Conservation (phyloP, 1,284 basidiomycete genomes). For the Boletus subluridellus region DNA sequence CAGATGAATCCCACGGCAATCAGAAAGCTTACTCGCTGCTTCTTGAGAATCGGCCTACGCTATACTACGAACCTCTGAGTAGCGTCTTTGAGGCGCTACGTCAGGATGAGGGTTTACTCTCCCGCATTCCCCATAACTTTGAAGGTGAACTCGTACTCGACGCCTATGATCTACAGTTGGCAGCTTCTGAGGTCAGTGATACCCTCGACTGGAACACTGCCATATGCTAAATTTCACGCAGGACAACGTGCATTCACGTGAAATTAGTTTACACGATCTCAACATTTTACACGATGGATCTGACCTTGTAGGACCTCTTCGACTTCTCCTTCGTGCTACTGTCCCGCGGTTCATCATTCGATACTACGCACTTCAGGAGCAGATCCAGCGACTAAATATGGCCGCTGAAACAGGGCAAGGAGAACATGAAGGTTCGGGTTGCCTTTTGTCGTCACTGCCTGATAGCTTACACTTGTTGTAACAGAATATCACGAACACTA, state of each 20-base stretch:
- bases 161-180: slow-evolving; percentile 62
- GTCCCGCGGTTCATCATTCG: slow-evolving; percentile 64
- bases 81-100: slow-evolving; percentile 66
- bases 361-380: slow-evolving; percentile 61
- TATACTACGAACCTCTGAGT: slow-evolving; percentile 71
- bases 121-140: slow-evolving; percentile 43
- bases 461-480: slow-evolving; percentile 1
- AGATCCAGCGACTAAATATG: slow-evolving; percentile 47
- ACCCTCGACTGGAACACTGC: neutral
- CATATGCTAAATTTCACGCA: slow-evolving; percentile 30
- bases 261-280: slow-evolving; percentile 69
- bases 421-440: slow-evolving; percentile 22
- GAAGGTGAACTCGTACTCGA: slow-evolving; percentile 65
- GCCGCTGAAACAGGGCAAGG: slow-evolving; percentile 21
- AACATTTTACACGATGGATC: slow-evolving; percentile 67
- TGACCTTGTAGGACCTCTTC: slow-evolving; percentile 60
- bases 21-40: slow-evolving; percentile 38
- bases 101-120: slow-evolving; percentile 49
- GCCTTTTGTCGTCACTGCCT: neutral
- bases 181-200: slow-evolving; percentile 59
- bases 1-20: slow-evolving; percentile 20
- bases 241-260: slow-evolving; percentile 72
- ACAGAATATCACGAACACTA: slow-evolving; percentile 17
- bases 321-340: slow-evolving; percentile 50
- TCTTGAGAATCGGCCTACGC: slow-evolving; percentile 56